Evolutionary conservation across 179 eudicot genomes (phyloP).

Genomic region (Nepenthes alata): DNA sequence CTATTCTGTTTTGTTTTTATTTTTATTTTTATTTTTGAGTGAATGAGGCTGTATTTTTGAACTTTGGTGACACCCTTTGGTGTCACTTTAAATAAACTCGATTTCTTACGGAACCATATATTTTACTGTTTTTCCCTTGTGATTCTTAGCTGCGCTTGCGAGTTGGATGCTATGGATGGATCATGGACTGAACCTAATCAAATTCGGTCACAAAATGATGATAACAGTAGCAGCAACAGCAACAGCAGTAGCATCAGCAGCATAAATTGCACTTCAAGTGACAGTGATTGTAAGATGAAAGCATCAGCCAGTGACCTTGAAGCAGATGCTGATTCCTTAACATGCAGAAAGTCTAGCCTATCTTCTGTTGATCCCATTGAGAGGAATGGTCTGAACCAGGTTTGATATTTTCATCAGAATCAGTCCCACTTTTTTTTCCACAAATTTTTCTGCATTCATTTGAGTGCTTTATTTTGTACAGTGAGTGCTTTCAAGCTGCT

Average conservation of each 20-base stretch:
- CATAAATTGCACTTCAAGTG: constrained; percentile 84
- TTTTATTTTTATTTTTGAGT: too few species aligned
- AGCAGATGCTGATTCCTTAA: constrained; percentile 95
- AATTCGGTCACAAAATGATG: constrained; percentile 31
- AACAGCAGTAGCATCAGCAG: constrained; percentile 81
- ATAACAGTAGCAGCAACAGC: constrained; percentile 85
- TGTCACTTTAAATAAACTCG: background rate
- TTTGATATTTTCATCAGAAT: constrained; percentile 8
- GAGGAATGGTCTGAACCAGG: constrained; percentile 57
- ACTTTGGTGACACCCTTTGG: background rate
- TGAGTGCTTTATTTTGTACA: too few species aligned
- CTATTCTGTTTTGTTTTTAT: too few species aligned
- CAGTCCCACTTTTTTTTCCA: background rate
- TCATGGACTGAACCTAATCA: constrained; percentile 60
- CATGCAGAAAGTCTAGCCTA: constrained; percentile 63
- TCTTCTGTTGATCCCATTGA: constrained; percentile 52
- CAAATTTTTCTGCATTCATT: background rate
- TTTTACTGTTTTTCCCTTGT: constrained; percentile 2
- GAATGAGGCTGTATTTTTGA: too few species aligned
- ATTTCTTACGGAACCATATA: too few species aligned
- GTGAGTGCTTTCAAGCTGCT: too few species aligned
- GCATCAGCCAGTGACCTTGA: constrained; percentile 73
- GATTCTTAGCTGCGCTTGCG: constrained; percentile 36
- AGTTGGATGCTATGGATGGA: constrained; percentile 47
- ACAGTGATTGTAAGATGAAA: constrained; percentile 55